Percentiles rank a stretch among this genome's conserved stretches.
These are phyloP conservation scores for Parietaria judaica DNA, from an alignment of 306 rosid genomes.

Conservation along the genomic window DNA sequence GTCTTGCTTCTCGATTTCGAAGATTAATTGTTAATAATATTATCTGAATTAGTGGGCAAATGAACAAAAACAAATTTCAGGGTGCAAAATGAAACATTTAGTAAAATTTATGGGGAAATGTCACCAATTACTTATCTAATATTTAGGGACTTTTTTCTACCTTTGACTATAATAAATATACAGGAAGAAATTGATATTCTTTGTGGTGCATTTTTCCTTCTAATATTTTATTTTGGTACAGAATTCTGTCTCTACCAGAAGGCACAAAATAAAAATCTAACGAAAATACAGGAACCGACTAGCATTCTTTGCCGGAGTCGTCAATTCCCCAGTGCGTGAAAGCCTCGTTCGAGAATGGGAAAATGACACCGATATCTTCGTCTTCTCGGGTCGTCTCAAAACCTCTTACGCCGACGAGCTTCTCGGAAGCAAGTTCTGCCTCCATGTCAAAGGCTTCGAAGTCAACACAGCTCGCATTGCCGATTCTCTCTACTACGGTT, in stretches of 20 bases:
- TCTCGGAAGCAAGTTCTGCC: constrained; percentile 77
- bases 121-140: too few species aligned
- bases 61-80: too few species aligned
- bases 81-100: too few species aligned
- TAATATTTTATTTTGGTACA: too few species aligned
- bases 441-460: constrained; percentile 80
- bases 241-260: too few species aligned
- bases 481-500: constrained; percentile 74
- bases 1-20: not conserved
- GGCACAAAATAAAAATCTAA: not conserved
- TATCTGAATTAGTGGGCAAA: too few species aligned
- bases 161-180: too few species aligned
- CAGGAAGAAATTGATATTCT: too few species aligned
- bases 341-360: constrained; percentile 50
- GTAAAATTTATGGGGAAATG: too few species aligned
- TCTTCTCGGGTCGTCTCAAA: constrained; percentile 54
- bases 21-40: too few species aligned
- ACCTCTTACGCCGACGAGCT: constrained; percentile 73
- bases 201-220: too few species aligned
- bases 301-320: constrained; percentile 82
- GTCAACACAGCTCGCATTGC: constrained; percentile 82
- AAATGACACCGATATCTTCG: constrained; percentile 69
- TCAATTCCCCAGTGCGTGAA: constrained; percentile 49
- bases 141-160: too few species aligned
- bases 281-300: constrained; percentile 46